Evolutionary conservation across 495 filamentous ascomycete species (phyloP).

Genomic region (Aspergillus hancockii): DNA sequence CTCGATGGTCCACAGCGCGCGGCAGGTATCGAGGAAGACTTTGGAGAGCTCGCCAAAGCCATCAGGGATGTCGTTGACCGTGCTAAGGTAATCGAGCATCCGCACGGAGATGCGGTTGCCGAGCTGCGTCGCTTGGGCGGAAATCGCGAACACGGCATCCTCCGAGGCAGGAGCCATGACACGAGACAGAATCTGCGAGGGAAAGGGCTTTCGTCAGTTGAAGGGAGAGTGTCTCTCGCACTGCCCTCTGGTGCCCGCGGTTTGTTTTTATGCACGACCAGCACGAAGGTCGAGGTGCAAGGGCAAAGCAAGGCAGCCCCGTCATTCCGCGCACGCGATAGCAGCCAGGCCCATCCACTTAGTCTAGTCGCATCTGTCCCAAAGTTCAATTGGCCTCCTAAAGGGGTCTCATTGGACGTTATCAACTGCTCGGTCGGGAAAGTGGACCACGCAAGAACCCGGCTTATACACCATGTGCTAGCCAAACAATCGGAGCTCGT

Average conservation of each 20-base stretch:
- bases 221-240: background rate
- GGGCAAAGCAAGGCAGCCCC: background rate
- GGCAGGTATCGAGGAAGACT: conserved; percentile 54
- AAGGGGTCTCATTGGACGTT: background rate
- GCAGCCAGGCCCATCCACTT: background rate
- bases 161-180: conserved; percentile 17
- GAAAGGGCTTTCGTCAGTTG: background rate
- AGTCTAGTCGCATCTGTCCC: background rate
- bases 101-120: conserved; percentile 55
- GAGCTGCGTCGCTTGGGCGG: conserved; percentile 27
- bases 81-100: conserved; percentile 57
- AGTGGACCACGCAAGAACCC: background rate
- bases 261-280: too few species aligned
- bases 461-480: background rate
- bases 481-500: background rate
- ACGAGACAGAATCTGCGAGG: background rate
- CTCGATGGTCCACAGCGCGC: conserved; percentile 52
- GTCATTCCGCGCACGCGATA: background rate
- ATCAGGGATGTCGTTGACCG: conserved; percentile 40
- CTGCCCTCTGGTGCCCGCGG: background rate
- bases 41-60: conserved; percentile 51
- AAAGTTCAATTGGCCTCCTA: background rate
- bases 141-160: conserved; percentile 24
- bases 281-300: too few species aligned
- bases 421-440: background rate